phyloP scores from a whole-genome alignment of 352 stramenopile species.

The Phytophthora pinifolia region DNA sequence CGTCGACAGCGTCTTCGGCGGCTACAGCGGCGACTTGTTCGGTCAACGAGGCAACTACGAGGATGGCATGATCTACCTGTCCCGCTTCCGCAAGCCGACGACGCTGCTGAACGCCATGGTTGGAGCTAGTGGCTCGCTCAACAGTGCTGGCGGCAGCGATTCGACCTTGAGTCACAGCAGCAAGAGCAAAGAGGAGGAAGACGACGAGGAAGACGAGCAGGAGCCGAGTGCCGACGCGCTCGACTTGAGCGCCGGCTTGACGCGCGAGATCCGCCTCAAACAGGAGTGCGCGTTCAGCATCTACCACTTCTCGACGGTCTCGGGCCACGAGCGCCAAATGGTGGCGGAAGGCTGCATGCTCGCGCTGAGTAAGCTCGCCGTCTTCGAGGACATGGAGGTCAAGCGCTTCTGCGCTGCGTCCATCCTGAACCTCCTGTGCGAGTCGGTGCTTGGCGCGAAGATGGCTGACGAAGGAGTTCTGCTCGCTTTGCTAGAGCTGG shows the following conservation, averaged over 20 bases:
- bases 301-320: constrained; percentile 72
- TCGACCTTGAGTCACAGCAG: constrained; percentile 41
- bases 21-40: constrained; percentile 82
- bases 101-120: constrained; percentile 28
- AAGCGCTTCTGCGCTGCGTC: constrained; percentile 83
- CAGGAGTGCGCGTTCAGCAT: constrained; percentile 83
- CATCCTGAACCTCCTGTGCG: constrained; percentile 78
- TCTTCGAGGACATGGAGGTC: constrained; percentile 82
- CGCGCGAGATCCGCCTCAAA: constrained; percentile 69
- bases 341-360: constrained; percentile 74
- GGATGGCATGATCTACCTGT: constrained; percentile 89
- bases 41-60: constrained; percentile 83
- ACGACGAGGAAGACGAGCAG: constrained; percentile 52
- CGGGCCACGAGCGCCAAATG: constrained; percentile 75
- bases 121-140: constrained; percentile 21
- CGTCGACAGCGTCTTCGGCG: constrained; percentile 53
- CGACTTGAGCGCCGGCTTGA: constrained; percentile 35
- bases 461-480: constrained; percentile 84
- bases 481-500: constrained; percentile 68
- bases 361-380: constrained; percentile 65
- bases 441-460: constrained; percentile 35
- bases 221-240: constrained; percentile 35
- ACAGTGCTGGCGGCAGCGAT: constrained; percentile 15
- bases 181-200: constrained; percentile 41
- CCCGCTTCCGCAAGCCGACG: constrained; percentile 67